Evolutionary conservation across 2,329 filamentous ascomycete genomes (phyloP), one percentile per base, ranked within the genome.

Genomic region (Aphanoascus verrucosus): DNA sequence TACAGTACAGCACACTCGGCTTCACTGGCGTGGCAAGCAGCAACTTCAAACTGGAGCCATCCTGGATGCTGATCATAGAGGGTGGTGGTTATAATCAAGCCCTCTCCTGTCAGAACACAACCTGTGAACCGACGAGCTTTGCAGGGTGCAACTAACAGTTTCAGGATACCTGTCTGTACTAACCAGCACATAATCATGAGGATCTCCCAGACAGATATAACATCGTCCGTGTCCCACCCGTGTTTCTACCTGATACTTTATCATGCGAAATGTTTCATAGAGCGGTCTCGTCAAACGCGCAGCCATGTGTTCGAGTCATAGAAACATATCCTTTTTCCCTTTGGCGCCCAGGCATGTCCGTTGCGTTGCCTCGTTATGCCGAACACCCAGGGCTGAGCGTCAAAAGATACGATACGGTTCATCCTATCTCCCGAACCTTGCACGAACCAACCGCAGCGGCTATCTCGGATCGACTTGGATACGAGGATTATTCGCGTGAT

Each of bases 1-100:
- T 37, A 37, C 35, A 11, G 11, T 37, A 37, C 35, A 12, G n/a
- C 6, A 6, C 32, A 35, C 6, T 12, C 12, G 12, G 6, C 32
- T 6, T 37, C 11, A 37, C n/a, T n/a, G n/a, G n/a, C 12, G 35
- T 37, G 35, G 35, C 35, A n/a, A 37, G 5, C 35, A 37, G 9
- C 35, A 7, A 37, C n/a, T n/a, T n/a, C n/a, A n/a, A n/a, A n/a
- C 35, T 37, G 35, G 3, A n/a, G 12, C 35, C 11, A 46, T 46
- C 44, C 44, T 46, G 17, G 44, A 46, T 35, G 28, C n/a, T 46
- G 44, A 46, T 46, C 44, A 46, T 46, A 46, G 12, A 5, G 31
- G n/a, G 3, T 9, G 35, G 3, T n/a, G 12, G 3, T 4, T 37
- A n/a, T 44, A 3, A 46, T 35, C 32, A n/a, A 35, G n/a, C n/a